Base-by-base conservation (phyloP, 495 filamentous ascomycete species). In the Xylaria intraflava region DNA sequence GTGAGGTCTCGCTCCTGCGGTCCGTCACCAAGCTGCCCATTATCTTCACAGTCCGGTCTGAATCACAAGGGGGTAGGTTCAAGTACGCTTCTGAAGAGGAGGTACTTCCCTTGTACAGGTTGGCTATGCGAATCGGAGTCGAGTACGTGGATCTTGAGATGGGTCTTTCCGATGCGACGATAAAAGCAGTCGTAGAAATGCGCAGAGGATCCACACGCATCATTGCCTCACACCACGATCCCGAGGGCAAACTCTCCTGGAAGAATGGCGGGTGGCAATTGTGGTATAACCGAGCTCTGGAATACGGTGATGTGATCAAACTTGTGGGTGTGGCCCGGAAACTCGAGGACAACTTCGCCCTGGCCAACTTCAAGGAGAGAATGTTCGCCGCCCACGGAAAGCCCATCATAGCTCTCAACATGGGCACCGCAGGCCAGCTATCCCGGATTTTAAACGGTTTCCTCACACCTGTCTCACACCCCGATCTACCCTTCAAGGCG, bases 111-210 rank as follows among this genome's bases (percentile, higher is more conserved):
- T 79, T 99, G 31, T 96, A 94, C 71, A 77, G 75, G 39, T 71
- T 85, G 27, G 94, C 90, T 6, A 69, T 95, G 51, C 81, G 90
- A 14, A 81, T 89, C 57, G 91, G 88, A 0, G 80, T 91, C 16
- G 94, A 97, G 59, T 99, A 90, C 62, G 75, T 99, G 20, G 93
- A 99, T 67, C 73, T 99, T 19, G 93, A 99, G 65, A 87, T 97
- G 65, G 84, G 86, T 0, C 87, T 91, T 72, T 87, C 92, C 0
- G 82, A 89, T 24, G 67, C 82, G 20, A 66, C 64, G 31, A 48
- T 66, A 30, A 53, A 46, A 26, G 41, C 48, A 10, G 64, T 95
- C 50, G 75, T 93, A 17, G 73, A 82, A 22, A 74, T 78, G 23
- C 90, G 88, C 67, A 85, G 86, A 10, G 77, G 79, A 56, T 75